Percentiles rank a stretch among this genome's conserved stretches.
Conservation (phyloP, 2,329 filamentous ascomycete genomes). For the Neofusicoccum umdonicola region DNA sequence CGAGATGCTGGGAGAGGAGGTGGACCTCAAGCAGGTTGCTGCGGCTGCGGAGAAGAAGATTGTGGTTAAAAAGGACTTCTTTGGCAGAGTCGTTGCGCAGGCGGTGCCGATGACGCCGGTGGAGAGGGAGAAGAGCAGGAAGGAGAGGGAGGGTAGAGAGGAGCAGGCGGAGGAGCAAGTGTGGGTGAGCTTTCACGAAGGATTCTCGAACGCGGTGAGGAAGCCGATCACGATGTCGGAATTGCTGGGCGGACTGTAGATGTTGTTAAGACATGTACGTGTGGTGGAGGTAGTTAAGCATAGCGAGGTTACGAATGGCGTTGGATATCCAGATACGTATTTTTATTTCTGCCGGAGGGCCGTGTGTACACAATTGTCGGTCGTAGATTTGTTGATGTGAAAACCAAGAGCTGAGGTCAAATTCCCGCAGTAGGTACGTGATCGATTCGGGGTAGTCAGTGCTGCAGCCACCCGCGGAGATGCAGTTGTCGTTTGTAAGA, state of each 20-base stretch:
- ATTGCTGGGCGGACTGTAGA: conserved; percentile 65
- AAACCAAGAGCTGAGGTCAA: no score
- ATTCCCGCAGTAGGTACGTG: no score
- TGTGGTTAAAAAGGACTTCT: conserved; percentile 74
- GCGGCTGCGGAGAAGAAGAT: conserved; percentile 22
- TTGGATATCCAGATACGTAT: no score
- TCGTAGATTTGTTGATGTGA: no score
- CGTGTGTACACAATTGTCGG: no score
- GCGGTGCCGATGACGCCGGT: conserved; percentile 40
- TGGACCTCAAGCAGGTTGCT: conserved; percentile 19
- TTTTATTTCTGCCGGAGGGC: no score
- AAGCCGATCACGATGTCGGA: conserved; percentile 82
- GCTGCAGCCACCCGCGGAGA: no score
- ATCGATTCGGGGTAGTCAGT: no score
- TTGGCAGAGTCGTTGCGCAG: conserved; percentile 66
- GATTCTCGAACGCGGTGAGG: conserved; percentile 85
- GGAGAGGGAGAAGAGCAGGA: conserved; percentile 31
- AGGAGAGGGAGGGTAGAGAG: conserved; percentile 32
- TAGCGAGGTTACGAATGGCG: not conserved
- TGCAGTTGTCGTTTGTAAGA: no score
- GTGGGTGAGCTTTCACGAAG: conserved; percentile 89
- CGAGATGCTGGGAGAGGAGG: conserved; percentile 23
- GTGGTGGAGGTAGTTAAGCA: no score
- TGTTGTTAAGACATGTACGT: not conserved
- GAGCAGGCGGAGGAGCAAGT: conserved; percentile 58